Evolutionary conservation across 768 basidiomycete species (phyloP), one percentile per base, ranked within the genome.

Genomic region (Lactarius akahatsu): DNA sequence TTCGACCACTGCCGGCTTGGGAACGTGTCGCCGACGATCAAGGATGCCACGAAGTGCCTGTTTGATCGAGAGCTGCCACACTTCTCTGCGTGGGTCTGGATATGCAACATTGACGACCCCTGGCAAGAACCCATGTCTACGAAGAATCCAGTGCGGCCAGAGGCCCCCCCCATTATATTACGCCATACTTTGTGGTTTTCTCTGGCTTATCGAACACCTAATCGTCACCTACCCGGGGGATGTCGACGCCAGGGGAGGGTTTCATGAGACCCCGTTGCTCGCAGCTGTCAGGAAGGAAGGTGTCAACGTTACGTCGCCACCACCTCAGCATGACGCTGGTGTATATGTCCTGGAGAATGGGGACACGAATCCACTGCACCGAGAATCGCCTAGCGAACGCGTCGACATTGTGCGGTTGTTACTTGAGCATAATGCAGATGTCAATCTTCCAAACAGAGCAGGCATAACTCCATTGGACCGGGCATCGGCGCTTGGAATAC

Each of bases 141-240:
- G 45, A 36, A 23, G 10, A 32, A 15, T 11, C 50, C 50, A 1
- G 18, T 16, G 26, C 36, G 23, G 8, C 23, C 26, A 18, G 18
- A 18, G 1, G 36, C n/a, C 50, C 20, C 11, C 61, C 2, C 36
- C 36, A 9, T 11, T 61, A 11, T 61, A 54, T 28, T 54, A 54
- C 16, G 50, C 61, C 36, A 13, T 26, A 23, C 36, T 52, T 18
- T 61, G 60, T 34, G 60, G 50, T 15, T 47, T 61, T 36, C 18
- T 9, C 38, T 26, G 23, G 61, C 34, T 61, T 4, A 26, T 36
- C 11, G 38, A 28, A 26, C 13, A 61, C 2, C 50, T 61, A 20
- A 54, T 54, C 50, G 13, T 18, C 34, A 18, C 36, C 0, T 26
- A 50, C 16, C 13, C 34, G 10, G 50, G 13, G 20, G 38, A 61